phyloP scores from a whole-genome alignment of 176 grass and related monocot genomes.

The Puya raimondii region DNA sequence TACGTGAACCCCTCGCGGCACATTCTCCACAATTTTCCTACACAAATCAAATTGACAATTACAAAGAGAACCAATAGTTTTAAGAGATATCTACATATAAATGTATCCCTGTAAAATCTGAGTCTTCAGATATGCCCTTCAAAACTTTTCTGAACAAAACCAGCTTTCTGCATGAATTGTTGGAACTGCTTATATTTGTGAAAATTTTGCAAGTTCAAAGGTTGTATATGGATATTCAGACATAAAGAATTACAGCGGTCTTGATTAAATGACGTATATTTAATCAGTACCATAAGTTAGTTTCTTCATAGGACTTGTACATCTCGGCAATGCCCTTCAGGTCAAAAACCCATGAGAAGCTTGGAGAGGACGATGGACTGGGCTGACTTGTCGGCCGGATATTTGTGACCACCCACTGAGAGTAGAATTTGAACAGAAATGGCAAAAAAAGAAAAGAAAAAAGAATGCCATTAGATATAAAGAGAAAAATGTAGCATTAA shows the following conservation, averaged over 20 bases:
- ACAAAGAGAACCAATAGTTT: background rate
- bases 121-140: too few relatives aligned
- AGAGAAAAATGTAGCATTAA: background rate
- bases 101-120: too few relatives aligned
- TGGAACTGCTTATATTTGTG: too few relatives aligned
- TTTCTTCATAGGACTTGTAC: slow-evolving; percentile 88
- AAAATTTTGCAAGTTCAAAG: too few relatives aligned
- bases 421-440: slow-evolving; percentile 17
- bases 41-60: background rate
- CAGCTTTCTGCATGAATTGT: too few relatives aligned
- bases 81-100: too few relatives aligned
- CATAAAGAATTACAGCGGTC: background rate
- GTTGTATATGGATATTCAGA: background rate
- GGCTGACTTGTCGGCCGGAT: slow-evolving; percentile 38
- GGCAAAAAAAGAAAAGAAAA: background rate
- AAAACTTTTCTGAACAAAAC: too few relatives aligned
- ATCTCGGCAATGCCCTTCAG: slow-evolving; percentile 88
- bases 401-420: slow-evolving; percentile 86
- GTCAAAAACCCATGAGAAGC: slow-evolving; percentile 79
- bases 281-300: slow-evolving; percentile 71
- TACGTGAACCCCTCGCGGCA: slow-evolving; percentile 76
- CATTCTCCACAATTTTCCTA: slow-evolving; percentile 86
- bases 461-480: background rate
- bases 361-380: slow-evolving; percentile 27
- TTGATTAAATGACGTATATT: background rate